phyloP scores from a whole-genome alignment of 345 rosid species.

The Syzygium grande region DNA sequence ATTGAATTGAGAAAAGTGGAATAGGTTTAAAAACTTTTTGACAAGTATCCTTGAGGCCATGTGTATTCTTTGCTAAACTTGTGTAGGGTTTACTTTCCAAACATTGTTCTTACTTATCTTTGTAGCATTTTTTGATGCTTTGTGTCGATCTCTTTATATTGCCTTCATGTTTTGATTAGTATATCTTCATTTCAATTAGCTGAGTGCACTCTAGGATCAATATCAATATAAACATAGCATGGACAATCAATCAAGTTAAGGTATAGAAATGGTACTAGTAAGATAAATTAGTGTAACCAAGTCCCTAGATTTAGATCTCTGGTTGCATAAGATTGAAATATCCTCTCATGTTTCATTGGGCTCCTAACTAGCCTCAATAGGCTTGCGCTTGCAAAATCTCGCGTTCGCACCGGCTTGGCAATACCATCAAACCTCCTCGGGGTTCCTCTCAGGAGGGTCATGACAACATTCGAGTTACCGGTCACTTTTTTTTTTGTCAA shows the following conservation, averaged over 20 bases:
- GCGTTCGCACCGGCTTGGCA: background rate
- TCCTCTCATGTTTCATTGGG: background rate
- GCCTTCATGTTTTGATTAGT: too few relatives aligned
- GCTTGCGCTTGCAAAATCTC: background rate
- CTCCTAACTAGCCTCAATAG: background rate
- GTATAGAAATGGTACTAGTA: too few relatives aligned
- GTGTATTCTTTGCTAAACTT: background rate
- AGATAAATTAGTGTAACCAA: background rate
- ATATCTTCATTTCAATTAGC: too few relatives aligned
- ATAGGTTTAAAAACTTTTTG: too few relatives aligned
- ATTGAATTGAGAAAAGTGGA: too few relatives aligned
- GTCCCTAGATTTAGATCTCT: background rate
- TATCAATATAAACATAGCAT: too few relatives aligned
- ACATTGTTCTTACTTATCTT: background rate
- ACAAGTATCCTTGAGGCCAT: background rate
- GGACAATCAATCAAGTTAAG: too few relatives aligned
- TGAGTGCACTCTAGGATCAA: too few relatives aligned
- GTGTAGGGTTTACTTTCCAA: background rate
- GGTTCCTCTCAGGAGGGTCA: background rate
- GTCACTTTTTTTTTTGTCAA: too few relatives aligned
- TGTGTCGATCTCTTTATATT: too few relatives aligned
- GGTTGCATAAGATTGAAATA: background rate
- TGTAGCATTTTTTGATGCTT: background rate
- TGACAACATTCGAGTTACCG: background rate
- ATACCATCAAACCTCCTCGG: background rate